phyloP scores from a whole-genome alignment of 2,329 filamentous ascomycete species.

The Cryphonectria parasitica region DNA sequence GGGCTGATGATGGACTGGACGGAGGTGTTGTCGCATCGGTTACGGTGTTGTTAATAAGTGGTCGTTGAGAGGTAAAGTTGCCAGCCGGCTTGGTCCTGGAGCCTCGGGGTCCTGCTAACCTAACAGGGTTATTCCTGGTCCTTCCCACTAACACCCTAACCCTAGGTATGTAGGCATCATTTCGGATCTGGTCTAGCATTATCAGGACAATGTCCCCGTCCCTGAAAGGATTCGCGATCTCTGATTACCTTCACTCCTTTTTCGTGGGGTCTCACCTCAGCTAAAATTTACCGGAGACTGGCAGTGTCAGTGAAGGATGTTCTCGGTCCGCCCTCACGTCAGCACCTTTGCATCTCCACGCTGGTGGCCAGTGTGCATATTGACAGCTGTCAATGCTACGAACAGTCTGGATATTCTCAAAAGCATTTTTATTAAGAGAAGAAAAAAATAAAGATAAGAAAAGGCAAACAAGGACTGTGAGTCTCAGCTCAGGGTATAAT shows the following conservation, averaged over 20 bases:
- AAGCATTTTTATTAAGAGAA: background rate
- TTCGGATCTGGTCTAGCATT: background rate
- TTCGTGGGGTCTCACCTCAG: background rate
- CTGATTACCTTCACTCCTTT: background rate
- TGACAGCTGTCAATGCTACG: background rate
- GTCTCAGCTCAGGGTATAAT: background rate
- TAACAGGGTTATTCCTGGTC: background rate
- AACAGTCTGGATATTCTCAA: background rate
- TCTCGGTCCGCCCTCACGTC: background rate
- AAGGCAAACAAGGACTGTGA: background rate
- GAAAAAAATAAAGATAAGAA: too few relatives aligned
- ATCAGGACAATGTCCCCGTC: background rate
- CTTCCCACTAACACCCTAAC: background rate
- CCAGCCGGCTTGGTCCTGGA: slow-evolving; percentile 1
- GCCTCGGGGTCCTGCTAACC: background rate
- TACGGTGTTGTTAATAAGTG: background rate
- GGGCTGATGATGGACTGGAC: background rate
- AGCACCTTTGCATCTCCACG: background rate
- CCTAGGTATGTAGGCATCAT: background rate
- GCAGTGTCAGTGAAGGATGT: background rate
- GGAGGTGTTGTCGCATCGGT: background rate
- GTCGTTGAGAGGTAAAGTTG: slow-evolving; percentile 15
- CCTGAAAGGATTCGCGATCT: background rate
- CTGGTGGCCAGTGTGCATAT: background rate
- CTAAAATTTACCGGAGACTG: background rate